Percentiles rank a stretch among this genome's conserved stretches.
phyloP scores from a whole-genome alignment of 2,329 filamentous ascomycete species.

The Clarireedia hainanense region DNA sequence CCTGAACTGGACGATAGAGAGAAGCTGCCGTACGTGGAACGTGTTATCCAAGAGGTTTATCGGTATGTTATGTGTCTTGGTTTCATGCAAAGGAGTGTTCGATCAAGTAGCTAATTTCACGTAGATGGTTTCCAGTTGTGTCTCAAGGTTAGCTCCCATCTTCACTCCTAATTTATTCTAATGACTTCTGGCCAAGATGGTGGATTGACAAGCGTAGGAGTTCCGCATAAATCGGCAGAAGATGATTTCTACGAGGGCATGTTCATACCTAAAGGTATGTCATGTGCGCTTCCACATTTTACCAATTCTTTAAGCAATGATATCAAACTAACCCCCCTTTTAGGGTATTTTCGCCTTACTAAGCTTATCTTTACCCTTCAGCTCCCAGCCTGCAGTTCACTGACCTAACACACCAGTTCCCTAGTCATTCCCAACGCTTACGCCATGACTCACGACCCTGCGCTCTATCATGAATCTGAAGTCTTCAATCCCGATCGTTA shows the following conservation, averaged over 20 bases:
- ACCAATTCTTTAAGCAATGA: too few species aligned
- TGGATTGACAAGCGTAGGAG: background rate
- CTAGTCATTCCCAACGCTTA: constrained; percentile 39
- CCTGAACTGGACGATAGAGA: constrained; percentile 30
- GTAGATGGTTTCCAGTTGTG: constrained; percentile 35
- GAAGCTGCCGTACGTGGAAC: constrained; percentile 36
- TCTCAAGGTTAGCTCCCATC: background rate
- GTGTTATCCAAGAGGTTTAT: constrained; percentile 38
- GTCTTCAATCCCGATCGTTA: constrained; percentile 41
- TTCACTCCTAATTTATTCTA: background rate
- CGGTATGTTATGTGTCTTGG: constrained; percentile 5
- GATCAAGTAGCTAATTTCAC: background rate
- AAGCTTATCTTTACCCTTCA: background rate
- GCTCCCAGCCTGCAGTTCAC: too few species aligned
- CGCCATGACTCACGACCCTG: constrained; percentile 45
- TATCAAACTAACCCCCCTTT: too few species aligned
- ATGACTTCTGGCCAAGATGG: background rate
- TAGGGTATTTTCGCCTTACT: background rate
- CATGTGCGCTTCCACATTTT: background rate
- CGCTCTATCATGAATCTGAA: constrained; percentile 35
- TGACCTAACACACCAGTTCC: background rate
- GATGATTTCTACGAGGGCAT: constrained; percentile 51
- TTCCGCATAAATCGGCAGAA: constrained; percentile 42
- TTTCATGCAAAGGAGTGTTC: background rate
- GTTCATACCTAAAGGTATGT: constrained; percentile 39